phyloP scores from a whole-genome alignment of 2,329 filamentous ascomycete species.

The Neofusicoccum sp. region DNA sequence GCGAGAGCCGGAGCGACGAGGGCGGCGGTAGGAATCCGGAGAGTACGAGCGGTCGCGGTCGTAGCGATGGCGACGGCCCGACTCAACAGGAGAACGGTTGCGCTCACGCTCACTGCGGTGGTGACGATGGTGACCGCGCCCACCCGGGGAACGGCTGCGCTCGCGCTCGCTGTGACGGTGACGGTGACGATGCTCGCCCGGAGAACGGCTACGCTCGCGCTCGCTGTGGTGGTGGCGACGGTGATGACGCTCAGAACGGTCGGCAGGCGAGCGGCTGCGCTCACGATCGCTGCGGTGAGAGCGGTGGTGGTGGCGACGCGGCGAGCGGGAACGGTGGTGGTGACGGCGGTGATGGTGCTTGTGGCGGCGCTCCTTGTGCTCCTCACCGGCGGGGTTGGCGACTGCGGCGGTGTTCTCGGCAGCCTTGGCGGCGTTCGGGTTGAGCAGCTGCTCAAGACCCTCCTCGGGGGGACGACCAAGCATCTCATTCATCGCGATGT shows the following conservation, averaged over 20 bases:
- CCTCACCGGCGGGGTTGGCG: background rate
- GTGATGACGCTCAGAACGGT: background rate
- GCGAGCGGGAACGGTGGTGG: slow-evolving; percentile 3
- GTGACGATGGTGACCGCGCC: background rate
- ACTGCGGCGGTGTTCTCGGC: background rate
- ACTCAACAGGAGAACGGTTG: background rate
- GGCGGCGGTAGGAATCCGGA: background rate
- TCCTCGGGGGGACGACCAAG: slow-evolving; percentile 31
- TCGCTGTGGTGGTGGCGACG: background rate
- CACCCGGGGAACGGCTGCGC: background rate
- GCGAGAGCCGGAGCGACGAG: background rate
- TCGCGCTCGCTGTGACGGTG: background rate
- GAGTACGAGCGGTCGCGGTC: background rate
- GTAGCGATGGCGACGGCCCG: background rate
- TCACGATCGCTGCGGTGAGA: background rate
- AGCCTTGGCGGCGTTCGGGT: background rate
- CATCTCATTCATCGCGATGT: background rate
- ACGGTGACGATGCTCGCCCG: background rate
- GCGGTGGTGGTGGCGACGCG: background rate
- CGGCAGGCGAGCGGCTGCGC: background rate
- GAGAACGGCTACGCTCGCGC: background rate
- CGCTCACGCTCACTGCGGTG: slow-evolving; percentile 1
- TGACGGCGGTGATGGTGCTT: slow-evolving; percentile 4
- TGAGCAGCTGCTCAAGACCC: slow-evolving; percentile 17
- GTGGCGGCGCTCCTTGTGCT: slow-evolving; percentile 1